These are phyloP conservation scores for Tephrocybe sp. DNA, from an alignment of 768 basidiomycete species.

Conservation along the genomic window DNA sequence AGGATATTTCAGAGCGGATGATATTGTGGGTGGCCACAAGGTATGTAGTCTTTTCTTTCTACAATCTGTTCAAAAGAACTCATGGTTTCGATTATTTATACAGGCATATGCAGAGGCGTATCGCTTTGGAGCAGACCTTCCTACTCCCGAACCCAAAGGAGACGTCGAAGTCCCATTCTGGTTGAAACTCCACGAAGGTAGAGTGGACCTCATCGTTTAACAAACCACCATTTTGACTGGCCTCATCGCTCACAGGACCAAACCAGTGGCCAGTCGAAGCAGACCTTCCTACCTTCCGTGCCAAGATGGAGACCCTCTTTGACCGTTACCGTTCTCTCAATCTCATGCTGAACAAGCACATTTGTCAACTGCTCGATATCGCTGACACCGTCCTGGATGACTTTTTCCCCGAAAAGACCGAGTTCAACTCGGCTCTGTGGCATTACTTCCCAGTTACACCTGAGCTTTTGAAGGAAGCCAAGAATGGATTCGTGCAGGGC, in stretches of 20 bases:
- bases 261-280: conserved; percentile 28
- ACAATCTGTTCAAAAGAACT: neutral
- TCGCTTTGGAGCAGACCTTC: conserved; percentile 26
- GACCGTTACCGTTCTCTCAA: conserved; percentile 24
- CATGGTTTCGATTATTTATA: neutral
- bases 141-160: conserved; percentile 15
- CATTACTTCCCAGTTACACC: conserved; percentile 26
- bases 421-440: conserved; percentile 30
- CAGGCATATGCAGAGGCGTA: conserved; percentile 29
- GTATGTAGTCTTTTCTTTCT: conserved; percentile 7
- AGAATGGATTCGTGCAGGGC: conserved; percentile 26
- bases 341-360: conserved; percentile 27
- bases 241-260: conserved; percentile 17
- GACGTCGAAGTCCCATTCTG: conserved; percentile 25
- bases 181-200: conserved; percentile 28
- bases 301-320: conserved; percentile 25
- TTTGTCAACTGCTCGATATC: conserved; percentile 23
- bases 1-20: conserved; percentile 27
- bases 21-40: conserved; percentile 22
- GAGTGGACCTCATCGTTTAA: neutral
- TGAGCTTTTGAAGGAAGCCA: conserved; percentile 17
- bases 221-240: neutral
- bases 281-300: conserved; percentile 25
- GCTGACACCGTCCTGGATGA: conserved; percentile 19
- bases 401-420: conserved; percentile 22